A percentile compares a stretch with the other conserved stretches of the same genome.
Conservation (phyloP, 148 eudicot genomes). For the Pouteria glomerata region DNA sequence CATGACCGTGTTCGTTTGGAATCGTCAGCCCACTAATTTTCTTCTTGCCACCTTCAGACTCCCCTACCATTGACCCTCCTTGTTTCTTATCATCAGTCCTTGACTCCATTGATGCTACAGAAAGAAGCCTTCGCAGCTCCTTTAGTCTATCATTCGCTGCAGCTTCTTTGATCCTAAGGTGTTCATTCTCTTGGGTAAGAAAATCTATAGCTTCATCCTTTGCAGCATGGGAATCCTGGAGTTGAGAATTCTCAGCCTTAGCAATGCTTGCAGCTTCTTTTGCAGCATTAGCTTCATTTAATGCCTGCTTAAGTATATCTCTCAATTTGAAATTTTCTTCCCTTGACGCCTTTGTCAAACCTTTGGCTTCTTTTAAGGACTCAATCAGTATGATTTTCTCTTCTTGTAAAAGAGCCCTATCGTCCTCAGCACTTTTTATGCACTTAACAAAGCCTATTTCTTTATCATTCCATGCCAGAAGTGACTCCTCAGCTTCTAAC, state of each 20-base stretch:
- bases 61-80: constrained; percentile 22
- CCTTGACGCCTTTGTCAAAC: constrained; percentile 26
- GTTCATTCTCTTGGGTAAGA: constrained; percentile 63
- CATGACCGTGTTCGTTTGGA: constrained; percentile 10
- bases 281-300: constrained; percentile 76
- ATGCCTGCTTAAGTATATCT: constrained; percentile 77
- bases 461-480: constrained; percentile 65
- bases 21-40: constrained; percentile 27
- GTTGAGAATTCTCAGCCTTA: constrained; percentile 51
- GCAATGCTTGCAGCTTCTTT: constrained; percentile 82
- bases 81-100: constrained; percentile 17
- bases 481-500: constrained; percentile 70
- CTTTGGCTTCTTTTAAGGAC: constrained; percentile 30
- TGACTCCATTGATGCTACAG: constrained; percentile 24
- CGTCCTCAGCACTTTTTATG: constrained; percentile 70
- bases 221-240: constrained; percentile 49
- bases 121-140: constrained; percentile 43
- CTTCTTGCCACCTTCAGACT: constrained; percentile 19
- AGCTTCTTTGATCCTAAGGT: constrained; percentile 52
- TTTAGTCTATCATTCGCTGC: constrained; percentile 56
- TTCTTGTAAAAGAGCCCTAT: constrained; percentile 26
- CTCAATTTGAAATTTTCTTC: constrained; percentile 66
- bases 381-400: constrained; percentile 33
- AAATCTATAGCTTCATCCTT: constrained; percentile 58
- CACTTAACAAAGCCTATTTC: constrained; percentile 73